A percentile compares a stretch with the other conserved stretches of the same genome.
These are phyloP conservation scores for Aspergillus aculeatinus DNA, from an alignment of 2,329 filamentous ascomycete genomes.

Conservation along the genomic window DNA sequence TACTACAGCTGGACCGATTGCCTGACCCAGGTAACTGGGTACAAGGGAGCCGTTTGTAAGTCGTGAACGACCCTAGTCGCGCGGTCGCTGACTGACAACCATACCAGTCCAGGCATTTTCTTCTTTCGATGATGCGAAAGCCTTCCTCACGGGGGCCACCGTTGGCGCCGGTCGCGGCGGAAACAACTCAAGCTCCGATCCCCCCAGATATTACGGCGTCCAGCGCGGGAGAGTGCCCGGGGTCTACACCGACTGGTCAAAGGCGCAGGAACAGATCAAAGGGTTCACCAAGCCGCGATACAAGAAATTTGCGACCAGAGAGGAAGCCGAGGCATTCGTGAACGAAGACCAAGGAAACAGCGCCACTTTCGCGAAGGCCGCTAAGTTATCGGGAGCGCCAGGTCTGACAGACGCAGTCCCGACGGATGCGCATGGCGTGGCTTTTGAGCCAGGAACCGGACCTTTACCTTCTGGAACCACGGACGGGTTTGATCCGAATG, in stretches of 20 bases:
- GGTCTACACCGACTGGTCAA: constrained; percentile 66
- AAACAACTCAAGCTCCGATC: constrained; percentile 36
- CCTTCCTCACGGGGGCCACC: constrained; percentile 67
- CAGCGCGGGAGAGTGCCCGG: constrained; percentile 59
- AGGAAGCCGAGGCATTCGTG: constrained; percentile 79
- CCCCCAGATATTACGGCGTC: constrained; percentile 60
- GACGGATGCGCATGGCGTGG: constrained; percentile 44
- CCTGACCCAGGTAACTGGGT: constrained; percentile 60
- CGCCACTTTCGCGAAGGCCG: constrained; percentile 28
- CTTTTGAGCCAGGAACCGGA: constrained; percentile 54
- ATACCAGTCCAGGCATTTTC: constrained; percentile 74
- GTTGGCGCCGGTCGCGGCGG: constrained; percentile 34
- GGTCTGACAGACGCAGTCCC: constrained; percentile 43
- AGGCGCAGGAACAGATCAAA: constrained; percentile 70
- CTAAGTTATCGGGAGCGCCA: constrained; percentile 28
- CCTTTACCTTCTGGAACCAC: constrained; percentile 56
- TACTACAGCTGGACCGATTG: constrained; percentile 65
- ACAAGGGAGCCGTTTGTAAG: constrained; percentile 68
- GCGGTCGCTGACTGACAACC: background rate
- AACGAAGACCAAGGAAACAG: constrained; percentile 35
- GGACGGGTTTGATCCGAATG: constrained; percentile 61
- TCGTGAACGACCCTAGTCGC: constrained; percentile 22
- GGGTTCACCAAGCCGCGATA: constrained; percentile 68
- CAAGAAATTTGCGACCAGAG: constrained; percentile 66
- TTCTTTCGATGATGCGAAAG: constrained; percentile 71